A percentile compares a stretch with the other conserved stretches of the same genome.
These are phyloP conservation scores for Conoideocrella luteorostrata DNA, from an alignment of 2,329 filamentous ascomycete species.

Conservation along the genomic window DNA sequence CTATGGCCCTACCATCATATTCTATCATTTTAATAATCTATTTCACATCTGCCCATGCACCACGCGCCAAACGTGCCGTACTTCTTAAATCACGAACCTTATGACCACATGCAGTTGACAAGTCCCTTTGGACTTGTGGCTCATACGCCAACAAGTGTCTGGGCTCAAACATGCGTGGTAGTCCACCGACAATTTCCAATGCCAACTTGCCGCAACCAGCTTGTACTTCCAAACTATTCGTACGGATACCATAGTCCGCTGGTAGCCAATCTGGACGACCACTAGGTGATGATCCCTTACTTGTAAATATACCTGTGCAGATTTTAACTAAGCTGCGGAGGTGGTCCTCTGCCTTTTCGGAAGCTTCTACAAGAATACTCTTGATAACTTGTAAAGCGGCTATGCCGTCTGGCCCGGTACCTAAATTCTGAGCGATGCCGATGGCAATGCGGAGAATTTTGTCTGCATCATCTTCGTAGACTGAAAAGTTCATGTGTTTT, in stretches of 20 bases:
- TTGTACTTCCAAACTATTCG: conserved; percentile 15
- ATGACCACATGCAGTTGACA: conserved; percentile 48
- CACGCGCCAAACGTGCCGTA: conserved; percentile 41
- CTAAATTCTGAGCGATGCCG: conserved; percentile 36
- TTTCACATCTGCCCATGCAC: conserved; percentile 40
- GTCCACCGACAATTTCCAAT: conserved; percentile 39
- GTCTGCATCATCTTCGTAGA: conserved; percentile 46
- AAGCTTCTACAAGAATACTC: conserved; percentile 39
- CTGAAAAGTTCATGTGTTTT: conserved; percentile 40
- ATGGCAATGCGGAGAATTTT: conserved; percentile 44
- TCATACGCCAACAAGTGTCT: conserved; percentile 38
- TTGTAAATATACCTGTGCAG: conserved; percentile 32
- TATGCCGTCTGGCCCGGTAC: conserved; percentile 36
- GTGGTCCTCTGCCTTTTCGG: conserved; percentile 40
- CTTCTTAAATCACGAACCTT: conserved; percentile 45
- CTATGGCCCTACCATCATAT: background rate
- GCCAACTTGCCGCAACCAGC: conserved; percentile 38
- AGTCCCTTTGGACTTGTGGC: conserved; percentile 37
- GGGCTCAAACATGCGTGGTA: conserved; percentile 44
- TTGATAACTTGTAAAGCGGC: conserved; percentile 43
- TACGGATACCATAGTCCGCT: conserved; percentile 14
- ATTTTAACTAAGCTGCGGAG: conserved; percentile 43
- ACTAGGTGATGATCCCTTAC: conserved; percentile 19
- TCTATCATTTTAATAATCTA: conserved; percentile 10
- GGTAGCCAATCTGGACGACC: conserved; percentile 25